phyloP scores from a whole-genome alignment of 768 basidiomycete genomes.

The Pisolithus sp. region DNA sequence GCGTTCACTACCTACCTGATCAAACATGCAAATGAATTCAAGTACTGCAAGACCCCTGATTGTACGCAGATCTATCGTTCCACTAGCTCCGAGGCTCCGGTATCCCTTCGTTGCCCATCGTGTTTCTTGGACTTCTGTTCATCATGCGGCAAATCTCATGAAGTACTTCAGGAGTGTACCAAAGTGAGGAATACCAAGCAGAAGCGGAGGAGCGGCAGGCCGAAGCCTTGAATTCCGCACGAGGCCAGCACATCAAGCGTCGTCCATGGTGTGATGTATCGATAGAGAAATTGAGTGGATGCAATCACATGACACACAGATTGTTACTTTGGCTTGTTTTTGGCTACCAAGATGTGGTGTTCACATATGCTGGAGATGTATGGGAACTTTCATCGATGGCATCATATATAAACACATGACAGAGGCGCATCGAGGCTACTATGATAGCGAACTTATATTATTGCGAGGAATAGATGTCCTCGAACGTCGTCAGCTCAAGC shows the following conservation, averaged over 20 bases:
- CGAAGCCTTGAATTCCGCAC: slow-evolving; percentile 48
- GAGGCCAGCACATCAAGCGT: slow-evolving; percentile 53
- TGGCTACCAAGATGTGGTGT: not conserved
- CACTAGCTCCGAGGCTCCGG: slow-evolving; percentile 32
- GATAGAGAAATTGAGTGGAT: slow-evolving; percentile 71
- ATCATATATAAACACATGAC: not conserved
- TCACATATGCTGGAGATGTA: not conserved
- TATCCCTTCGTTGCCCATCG: slow-evolving; percentile 53
- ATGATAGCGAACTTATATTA: not conserved
- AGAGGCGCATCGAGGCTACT: not conserved
- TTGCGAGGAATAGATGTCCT: not conserved
- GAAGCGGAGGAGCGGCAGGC: slow-evolving; percentile 13
- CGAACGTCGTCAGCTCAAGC: not conserved
- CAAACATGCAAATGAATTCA: slow-evolving; percentile 29
- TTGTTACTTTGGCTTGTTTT: slow-evolving; percentile 1
- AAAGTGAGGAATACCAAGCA: slow-evolving; percentile 27
- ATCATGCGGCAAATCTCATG: slow-evolving; percentile 52
- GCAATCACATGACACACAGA: slow-evolving; percentile 72
- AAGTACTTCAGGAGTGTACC: slow-evolving; percentile 47
- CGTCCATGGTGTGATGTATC: slow-evolving; percentile 67
- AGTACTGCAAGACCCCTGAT: slow-evolving; percentile 74
- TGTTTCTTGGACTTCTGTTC: slow-evolving; percentile 63
- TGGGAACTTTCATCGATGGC: not conserved
- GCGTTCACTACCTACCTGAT: slow-evolving; percentile 38
- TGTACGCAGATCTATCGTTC: slow-evolving; percentile 68